phyloP scores from a whole-genome alignment of 2,329 filamentous ascomycete species.

The Harringtonia aguacate region DNA sequence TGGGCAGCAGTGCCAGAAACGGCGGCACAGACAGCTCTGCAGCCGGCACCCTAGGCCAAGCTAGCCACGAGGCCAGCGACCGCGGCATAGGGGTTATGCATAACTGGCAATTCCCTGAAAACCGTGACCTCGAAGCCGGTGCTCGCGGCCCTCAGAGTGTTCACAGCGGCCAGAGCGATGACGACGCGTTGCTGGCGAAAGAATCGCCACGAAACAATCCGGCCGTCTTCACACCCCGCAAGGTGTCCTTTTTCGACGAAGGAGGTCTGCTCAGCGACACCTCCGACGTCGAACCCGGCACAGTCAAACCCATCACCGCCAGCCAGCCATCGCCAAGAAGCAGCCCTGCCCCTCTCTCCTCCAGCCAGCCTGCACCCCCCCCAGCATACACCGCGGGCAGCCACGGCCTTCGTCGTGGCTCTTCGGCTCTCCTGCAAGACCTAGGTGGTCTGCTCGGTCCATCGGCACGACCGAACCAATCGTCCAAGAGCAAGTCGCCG shows the following conservation, averaged over 20 bases:
- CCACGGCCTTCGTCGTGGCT: slow-evolving; percentile 40
- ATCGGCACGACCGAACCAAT: slow-evolving; percentile 5
- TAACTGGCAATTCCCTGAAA: slow-evolving; percentile 37
- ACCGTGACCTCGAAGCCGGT: slow-evolving; percentile 18
- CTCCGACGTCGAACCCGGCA: slow-evolving; percentile 10
- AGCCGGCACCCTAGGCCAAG: neutral
- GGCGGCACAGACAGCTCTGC: slow-evolving; percentile 11
- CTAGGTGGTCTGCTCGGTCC: slow-evolving; percentile 42
- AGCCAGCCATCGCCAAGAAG: slow-evolving; percentile 19
- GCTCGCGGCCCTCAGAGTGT: slow-evolving; percentile 18
- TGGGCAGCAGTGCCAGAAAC: slow-evolving; percentile 27
- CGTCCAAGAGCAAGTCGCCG: neutral
- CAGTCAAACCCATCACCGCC: slow-evolving; percentile 32
- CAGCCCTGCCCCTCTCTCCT: slow-evolving; percentile 15
- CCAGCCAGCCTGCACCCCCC: slow-evolving; percentile 29
- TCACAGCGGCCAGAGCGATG: slow-evolving; percentile 25
- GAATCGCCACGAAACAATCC: too few relatives aligned
- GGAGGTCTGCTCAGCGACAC: slow-evolving; percentile 57
- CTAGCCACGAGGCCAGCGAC: neutral
- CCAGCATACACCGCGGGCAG: slow-evolving; percentile 27
- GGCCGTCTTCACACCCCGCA: slow-evolving; percentile 35
- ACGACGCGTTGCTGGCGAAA: slow-evolving; percentile 33
- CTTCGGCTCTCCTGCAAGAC: slow-evolving; percentile 47
- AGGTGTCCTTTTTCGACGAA: slow-evolving; percentile 76
- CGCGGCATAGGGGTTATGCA: slow-evolving; percentile 24